Evolutionary conservation across 1,139 yeast genomes (phyloP).

Genomic region (Saccharomyces hybrid): DNA sequence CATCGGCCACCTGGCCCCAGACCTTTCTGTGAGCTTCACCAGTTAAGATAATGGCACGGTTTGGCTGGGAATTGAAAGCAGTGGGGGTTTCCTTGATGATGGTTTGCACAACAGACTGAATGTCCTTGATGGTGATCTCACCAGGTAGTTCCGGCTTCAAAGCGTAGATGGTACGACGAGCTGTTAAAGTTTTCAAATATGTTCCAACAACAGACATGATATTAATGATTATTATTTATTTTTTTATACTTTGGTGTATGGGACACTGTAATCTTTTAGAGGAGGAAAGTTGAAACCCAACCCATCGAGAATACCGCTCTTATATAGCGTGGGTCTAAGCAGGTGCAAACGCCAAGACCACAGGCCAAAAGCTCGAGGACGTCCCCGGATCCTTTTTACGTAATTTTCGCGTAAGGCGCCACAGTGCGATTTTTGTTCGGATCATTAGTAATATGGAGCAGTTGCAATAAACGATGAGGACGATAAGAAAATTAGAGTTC

Average conservation of each 20-base stretch:
- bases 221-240: neutral
- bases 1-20: slow-evolving; percentile 36
- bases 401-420: neutral
- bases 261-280: neutral
- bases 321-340: neutral
- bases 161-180: slow-evolving; percentile 37
- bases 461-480: neutral
- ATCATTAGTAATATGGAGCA: neutral
- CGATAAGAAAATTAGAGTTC: neutral
- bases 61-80: slow-evolving; percentile 41
- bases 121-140: slow-evolving; percentile 32
- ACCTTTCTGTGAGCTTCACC: slow-evolving; percentile 38
- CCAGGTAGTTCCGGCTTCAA: slow-evolving; percentile 35
- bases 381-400: neutral
- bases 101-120: slow-evolving; percentile 33
- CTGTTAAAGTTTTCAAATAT: slow-evolving; percentile 29
- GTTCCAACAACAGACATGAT: slow-evolving; percentile 21
- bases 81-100: slow-evolving; percentile 39
- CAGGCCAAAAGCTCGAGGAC: neutral
- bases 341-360: neutral
- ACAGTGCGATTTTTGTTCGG: neutral
- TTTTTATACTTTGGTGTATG: neutral
- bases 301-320: neutral
- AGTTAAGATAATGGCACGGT: slow-evolving; percentile 37
- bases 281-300: neutral